A percentile compares a stretch with the other conserved stretches of the same genome.
Conservation (phyloP, 129 eudicot genomes). For the Helichrysum umbraculigerum region DNA sequence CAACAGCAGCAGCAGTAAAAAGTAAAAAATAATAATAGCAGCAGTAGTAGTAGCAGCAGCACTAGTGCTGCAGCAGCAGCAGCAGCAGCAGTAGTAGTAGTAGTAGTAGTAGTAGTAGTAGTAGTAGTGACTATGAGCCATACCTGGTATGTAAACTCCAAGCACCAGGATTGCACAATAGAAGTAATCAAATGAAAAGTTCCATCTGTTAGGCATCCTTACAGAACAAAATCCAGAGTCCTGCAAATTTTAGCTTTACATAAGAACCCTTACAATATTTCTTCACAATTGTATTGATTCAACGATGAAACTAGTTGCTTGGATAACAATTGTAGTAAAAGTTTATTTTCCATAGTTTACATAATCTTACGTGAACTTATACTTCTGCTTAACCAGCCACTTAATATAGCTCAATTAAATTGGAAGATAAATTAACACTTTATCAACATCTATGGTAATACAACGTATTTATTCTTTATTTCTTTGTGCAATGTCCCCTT, state of each 20-base stretch:
- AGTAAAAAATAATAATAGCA: neutral
- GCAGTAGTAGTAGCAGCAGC: too few relatives aligned
- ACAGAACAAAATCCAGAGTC: conserved; percentile 63
- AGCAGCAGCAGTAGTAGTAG: too few relatives aligned
- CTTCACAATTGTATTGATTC: neutral
- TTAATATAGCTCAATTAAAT: too few relatives aligned
- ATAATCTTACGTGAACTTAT: too few relatives aligned
- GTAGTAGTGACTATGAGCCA: neutral
- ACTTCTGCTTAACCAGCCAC: neutral
- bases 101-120: too few relatives aligned
- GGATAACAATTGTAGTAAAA: neutral
- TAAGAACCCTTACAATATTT: neutral
- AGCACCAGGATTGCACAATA: conserved; percentile 57
- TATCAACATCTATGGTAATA: too few relatives aligned
- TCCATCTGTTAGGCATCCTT: conserved; percentile 97
- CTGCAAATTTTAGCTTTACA: conserved; percentile 28
- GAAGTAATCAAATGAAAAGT: conserved; percentile 76
- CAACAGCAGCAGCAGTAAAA: too few relatives aligned
- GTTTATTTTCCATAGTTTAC: neutral
- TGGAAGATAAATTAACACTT: too few relatives aligned
- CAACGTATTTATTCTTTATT: too few relatives aligned
- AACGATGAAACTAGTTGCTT: neutral
- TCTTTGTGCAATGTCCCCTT: too few relatives aligned
- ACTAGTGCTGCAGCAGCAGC: too few relatives aligned
- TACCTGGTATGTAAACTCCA: conserved; percentile 76